phyloP scores from a whole-genome alignment of 805 yeast species.

The Candida berthetii region DNA sequence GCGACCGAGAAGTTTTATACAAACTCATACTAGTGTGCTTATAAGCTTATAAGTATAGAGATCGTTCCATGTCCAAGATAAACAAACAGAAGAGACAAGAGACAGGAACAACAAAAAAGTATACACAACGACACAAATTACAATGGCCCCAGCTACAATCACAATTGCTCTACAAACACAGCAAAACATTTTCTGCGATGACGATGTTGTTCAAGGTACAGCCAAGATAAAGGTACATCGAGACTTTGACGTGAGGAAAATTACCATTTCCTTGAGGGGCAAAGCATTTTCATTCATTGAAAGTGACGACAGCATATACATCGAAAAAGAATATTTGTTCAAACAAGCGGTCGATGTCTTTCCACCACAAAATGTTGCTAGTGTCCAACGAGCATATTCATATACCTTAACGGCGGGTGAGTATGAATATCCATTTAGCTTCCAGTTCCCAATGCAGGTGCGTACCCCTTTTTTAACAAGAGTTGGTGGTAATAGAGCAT shows the following conservation, averaged over 20 bases:
- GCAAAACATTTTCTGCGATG: too few relatives aligned
- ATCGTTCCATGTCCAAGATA: too few relatives aligned
- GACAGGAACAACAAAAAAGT: too few relatives aligned
- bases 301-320: too few relatives aligned
- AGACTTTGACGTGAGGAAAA: neutral
- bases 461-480: neutral
- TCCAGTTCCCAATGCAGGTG: neutral
- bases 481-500: neutral
- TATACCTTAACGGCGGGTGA: neutral
- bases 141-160: too few relatives aligned
- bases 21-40: too few relatives aligned
- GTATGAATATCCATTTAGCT: neutral
- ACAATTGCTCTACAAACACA: too few relatives aligned
- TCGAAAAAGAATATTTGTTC: neutral
- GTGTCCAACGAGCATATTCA: neutral
- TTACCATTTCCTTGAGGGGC: neutral
- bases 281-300: neutral
- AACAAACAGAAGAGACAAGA: too few relatives aligned
- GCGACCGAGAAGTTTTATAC: too few relatives aligned
- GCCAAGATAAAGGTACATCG: neutral
- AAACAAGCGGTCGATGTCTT: neutral
- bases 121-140: too few relatives aligned
- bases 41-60: too few relatives aligned
- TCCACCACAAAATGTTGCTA: neutral
- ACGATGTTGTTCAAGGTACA: neutral